A percentile compares a stretch with the other conserved stretches of the same genome.
These are phyloP conservation scores for Nakazawaea laoshanensis DNA, from an alignment of 805 yeast genomes.

Conservation along the genomic window DNA sequence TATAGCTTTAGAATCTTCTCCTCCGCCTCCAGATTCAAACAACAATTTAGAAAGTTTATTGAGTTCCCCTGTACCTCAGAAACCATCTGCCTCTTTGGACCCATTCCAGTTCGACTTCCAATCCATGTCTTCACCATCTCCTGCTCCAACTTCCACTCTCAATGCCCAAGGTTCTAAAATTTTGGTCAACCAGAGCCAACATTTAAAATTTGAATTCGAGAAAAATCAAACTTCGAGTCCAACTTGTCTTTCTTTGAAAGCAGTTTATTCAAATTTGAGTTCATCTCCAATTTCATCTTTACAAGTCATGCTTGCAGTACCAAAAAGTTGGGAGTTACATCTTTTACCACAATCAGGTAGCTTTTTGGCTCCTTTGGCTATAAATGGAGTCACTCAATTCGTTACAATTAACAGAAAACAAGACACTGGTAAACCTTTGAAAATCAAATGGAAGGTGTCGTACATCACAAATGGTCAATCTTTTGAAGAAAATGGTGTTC, in stretches of 20 bases:
- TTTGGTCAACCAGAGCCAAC: slow-evolving; percentile 32
- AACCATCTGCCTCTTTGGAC: slow-evolving; percentile 14
- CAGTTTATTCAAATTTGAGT: slow-evolving; percentile 43
- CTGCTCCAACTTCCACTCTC: slow-evolving; percentile 1
- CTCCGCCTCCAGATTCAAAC: slow-evolving; percentile 15
- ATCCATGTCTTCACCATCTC: slow-evolving; percentile 1
- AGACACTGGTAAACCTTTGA: slow-evolving; percentile 33
- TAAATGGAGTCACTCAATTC: slow-evolving; percentile 46
- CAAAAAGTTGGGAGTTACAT: slow-evolving; percentile 48
- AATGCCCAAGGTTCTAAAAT: slow-evolving; percentile 1
- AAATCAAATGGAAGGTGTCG: slow-evolving; percentile 69
- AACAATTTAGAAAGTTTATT: neutral
- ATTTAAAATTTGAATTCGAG: slow-evolving; percentile 41
- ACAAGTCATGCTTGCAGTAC: slow-evolving; percentile 62
- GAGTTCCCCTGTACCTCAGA: neutral
- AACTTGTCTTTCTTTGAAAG: slow-evolving; percentile 32
- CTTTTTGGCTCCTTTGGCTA: slow-evolving; percentile 35
- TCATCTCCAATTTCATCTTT: slow-evolving; percentile 37
- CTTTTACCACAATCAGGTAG: slow-evolving; percentile 58
- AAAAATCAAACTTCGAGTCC: slow-evolving; percentile 27
- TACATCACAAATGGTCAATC: slow-evolving; percentile 40
- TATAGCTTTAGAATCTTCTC: slow-evolving; percentile 22
- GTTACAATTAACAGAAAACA: slow-evolving; percentile 26
- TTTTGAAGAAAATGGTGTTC: slow-evolving; percentile 52
- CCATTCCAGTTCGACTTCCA: slow-evolving; percentile 26